Base-by-base conservation (phyloP, 805 yeast genomes). In the Lachancea sp. region DNA sequence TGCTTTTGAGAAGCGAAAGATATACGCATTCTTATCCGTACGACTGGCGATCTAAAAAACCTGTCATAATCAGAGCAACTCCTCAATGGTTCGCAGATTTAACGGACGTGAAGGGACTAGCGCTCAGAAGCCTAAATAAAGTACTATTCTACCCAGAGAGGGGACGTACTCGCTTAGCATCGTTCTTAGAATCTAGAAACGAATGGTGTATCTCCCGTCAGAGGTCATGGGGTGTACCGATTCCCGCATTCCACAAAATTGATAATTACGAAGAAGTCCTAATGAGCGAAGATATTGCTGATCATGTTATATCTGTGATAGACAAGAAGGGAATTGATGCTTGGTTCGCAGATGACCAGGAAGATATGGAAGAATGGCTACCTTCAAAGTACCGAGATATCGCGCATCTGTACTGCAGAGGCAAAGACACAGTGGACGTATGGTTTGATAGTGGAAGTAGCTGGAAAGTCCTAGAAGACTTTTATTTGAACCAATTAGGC, bases 151-250 rank as follows among this genome's bases (percentile, higher is more conserved):
- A 69, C 35, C 98, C 98, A 0, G 76, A 71, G 34, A 64, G 75
- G 9, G 97, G 97, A 2, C 65, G 66, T 22, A 80, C 75, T 37
- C 71, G 97, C 46, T 70, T 92, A 24, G 52, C 69, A 2, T 75
- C 94, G 11, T 92, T 90, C 56, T 72, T 88, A 21, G 69, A 67
- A 16, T 78, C 80, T 36, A 75, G 98, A 63, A 77, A 78, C 47
- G 98, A 92, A 56, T 92, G 99, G 99, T 92, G 98, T 64, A 88
- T 92, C 23, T 89, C 97, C 1, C 71, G 99, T 52, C 99, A 92
- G 60, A 77, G 99, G 49, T 71, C 76, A 15, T 92, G 99, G 99
- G 99, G 99, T 34, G 97, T 92, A 24, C 98, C 98, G 1, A 83
- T 92, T 29, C 97, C 98, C 1, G 92, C 84, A 0, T 63, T 92